Evolutionary conservation across 805 yeast species (phyloP).

Genomic region (Candida verbasci): DNA sequence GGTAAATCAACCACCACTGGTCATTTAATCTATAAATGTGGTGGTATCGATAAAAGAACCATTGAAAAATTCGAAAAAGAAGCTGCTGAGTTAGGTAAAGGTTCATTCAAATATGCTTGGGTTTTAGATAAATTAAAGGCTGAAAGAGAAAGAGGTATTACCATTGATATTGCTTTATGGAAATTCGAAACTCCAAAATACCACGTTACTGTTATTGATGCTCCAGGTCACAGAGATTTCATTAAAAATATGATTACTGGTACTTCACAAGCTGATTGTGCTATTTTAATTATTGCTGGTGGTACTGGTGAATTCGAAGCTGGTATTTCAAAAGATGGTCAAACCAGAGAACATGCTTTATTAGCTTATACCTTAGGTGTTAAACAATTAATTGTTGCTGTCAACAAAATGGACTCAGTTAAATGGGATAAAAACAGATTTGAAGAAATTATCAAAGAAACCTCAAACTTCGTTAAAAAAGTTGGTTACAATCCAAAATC

Average conservation of each 20-base stretch:
- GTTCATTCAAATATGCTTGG: constrained; percentile 98
- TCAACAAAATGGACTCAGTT: constrained; percentile 94
- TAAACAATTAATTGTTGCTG: constrained; percentile 79
- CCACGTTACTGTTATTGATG: constrained; percentile 88
- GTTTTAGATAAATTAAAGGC: constrained; percentile 93
- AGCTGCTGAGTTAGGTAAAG: constrained; percentile 96
- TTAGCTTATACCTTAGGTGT: constrained; percentile 89
- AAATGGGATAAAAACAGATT: constrained; percentile 81
- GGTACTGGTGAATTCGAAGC: constrained; percentile 95
- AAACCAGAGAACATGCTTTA: constrained; percentile 92
- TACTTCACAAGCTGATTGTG: constrained; percentile 92
- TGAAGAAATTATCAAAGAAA: constrained; percentile 73
- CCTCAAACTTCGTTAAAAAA: constrained; percentile 76
- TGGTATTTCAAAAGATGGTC: constrained; percentile 92
- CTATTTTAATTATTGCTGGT: constrained; percentile 85
- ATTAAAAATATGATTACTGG: constrained; percentile 95
- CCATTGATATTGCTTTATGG: constrained; percentile 90
- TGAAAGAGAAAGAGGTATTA: constrained; percentile 97
- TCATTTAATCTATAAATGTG: constrained; percentile 98
- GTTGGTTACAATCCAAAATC: constrained; percentile 81
- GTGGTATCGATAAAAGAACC: constrained; percentile 98
- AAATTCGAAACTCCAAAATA: constrained; percentile 89
- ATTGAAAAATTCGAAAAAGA: constrained; percentile 97
- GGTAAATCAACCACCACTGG: constrained; percentile 92
- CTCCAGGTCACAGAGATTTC: constrained; percentile 96